Conservation (phyloP, 2,329 filamentous ascomycete genomes). For the Epicoccum sorghinum region DNA sequence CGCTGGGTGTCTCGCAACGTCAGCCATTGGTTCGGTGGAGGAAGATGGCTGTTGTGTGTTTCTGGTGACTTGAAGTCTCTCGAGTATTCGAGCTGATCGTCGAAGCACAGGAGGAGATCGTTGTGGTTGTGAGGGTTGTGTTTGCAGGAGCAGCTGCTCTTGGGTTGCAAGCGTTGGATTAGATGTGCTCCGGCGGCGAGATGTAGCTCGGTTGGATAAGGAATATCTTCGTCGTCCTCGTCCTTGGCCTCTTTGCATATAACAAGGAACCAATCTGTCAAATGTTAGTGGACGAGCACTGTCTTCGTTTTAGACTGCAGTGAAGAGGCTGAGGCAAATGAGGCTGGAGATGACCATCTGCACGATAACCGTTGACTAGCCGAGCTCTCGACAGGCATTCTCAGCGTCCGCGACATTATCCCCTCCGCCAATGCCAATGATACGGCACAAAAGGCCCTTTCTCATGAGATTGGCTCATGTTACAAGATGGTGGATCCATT, state of each 20-base stretch:
- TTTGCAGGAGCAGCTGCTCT: slow-evolving; percentile 21
- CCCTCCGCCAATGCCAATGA: not conserved
- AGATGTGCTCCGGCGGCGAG: slow-evolving; percentile 34
- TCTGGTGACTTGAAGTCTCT: slow-evolving; percentile 35
- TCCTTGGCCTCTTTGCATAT: slow-evolving; percentile 46
- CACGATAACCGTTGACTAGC: not conserved
- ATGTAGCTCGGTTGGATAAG: slow-evolving; percentile 33
- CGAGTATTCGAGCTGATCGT: slow-evolving; percentile 43
- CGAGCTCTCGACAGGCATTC: too few species aligned
- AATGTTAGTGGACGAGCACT: not conserved
- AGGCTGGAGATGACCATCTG: slow-evolving; percentile 25
- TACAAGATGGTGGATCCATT: not conserved
- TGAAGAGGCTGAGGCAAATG: slow-evolving; percentile 25
- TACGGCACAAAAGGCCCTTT: not conserved
- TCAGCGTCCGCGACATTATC: not conserved
- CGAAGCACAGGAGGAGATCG: slow-evolving; percentile 33
- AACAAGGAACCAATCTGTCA: not conserved
- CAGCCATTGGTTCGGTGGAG: slow-evolving; percentile 40
- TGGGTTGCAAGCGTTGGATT: slow-evolving; percentile 22
- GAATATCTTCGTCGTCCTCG: slow-evolving; percentile 46
- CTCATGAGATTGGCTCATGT: too few species aligned
- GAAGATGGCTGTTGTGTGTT: slow-evolving; percentile 21
- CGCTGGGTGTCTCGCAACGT: slow-evolving; percentile 46
- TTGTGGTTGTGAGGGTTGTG: slow-evolving; percentile 21
- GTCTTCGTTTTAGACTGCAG: not conserved